Evolutionary conservation across 2,329 filamentous ascomycete species (phyloP).

Genomic region (Fusarium pilosicola): DNA sequence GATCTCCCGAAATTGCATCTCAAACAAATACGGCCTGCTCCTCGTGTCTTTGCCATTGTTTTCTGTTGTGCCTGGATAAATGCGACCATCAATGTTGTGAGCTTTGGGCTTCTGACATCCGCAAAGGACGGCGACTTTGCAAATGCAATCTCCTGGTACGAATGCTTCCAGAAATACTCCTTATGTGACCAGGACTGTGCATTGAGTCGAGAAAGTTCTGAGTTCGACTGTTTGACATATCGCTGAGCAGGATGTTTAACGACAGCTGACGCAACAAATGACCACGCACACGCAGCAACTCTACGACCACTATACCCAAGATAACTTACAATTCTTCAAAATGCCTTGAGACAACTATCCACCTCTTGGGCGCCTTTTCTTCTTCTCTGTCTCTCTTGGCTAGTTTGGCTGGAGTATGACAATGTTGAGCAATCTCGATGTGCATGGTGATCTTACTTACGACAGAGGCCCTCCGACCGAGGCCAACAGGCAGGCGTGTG

Average conservation of each 20-base stretch:
- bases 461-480: neutral
- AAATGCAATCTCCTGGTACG: neutral
- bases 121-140: neutral
- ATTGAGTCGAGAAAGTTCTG: no score
- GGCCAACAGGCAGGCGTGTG: neutral
- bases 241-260: neutral
- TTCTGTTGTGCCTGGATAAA: neutral
- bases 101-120: neutral
- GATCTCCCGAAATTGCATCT: neutral
- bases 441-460: neutral
- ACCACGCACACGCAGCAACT: neutral
- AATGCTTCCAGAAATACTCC: no score
- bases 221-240: neutral
- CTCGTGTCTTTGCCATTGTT: neutral
- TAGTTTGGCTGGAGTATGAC: neutral
- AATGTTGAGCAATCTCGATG: neutral
- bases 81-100: neutral
- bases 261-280: neutral
- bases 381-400: no score
- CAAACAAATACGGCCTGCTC: neutral
- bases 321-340: neutral
- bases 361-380: neutral
- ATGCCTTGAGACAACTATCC: no score
- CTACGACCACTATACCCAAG: neutral
- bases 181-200: rapidly evolving